Conservation (phyloP, 2,329 filamentous ascomycete species). For the Pseudopyrenochaeta lycopersici region DNA sequence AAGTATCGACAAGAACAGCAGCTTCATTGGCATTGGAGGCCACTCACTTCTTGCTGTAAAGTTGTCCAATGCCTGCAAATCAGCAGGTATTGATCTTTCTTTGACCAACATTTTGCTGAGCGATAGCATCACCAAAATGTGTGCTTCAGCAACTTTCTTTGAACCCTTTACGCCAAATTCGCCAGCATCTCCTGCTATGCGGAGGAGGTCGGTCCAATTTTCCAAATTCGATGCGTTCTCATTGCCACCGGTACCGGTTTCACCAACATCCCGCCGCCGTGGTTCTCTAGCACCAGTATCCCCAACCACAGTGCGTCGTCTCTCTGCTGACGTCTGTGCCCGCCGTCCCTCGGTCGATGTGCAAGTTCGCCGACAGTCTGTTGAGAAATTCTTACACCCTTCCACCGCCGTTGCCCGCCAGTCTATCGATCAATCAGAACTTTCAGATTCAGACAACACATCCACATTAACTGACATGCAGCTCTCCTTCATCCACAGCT, state of each 20-base stretch:
- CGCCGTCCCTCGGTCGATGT: conserved; percentile 5
- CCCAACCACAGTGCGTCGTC: conserved; percentile 4
- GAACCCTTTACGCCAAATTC: not conserved
- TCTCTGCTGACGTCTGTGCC: not conserved
- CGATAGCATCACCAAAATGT: conserved; percentile 1
- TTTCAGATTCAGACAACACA: not conserved
- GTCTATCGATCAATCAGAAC: not conserved
- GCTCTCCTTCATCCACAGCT: conserved; percentile 31
- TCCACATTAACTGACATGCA: conserved; percentile 14
- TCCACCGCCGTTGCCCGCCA: not conserved
- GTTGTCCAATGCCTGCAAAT: conserved; percentile 8
- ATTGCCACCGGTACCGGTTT: not conserved
- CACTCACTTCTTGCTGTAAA: conserved; percentile 12
- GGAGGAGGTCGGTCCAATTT: conserved; percentile 1
- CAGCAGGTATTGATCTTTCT: not conserved
- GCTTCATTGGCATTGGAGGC: conserved; percentile 13
- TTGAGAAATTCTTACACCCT: conserved; percentile 3
- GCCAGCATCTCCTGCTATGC: conserved; percentile 3
- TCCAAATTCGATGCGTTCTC: conserved; percentile 4
- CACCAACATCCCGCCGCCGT: not conserved
- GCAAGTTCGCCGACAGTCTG: conserved; percentile 2
- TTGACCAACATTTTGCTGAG: conserved; percentile 1
- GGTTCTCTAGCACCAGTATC: conserved; percentile 1
- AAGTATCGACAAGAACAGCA: conserved; percentile 4
- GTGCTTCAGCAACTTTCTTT: not conserved